Conservation (phyloP, 73 alveolate species). For the Paramecium sonneborni region DNA sequence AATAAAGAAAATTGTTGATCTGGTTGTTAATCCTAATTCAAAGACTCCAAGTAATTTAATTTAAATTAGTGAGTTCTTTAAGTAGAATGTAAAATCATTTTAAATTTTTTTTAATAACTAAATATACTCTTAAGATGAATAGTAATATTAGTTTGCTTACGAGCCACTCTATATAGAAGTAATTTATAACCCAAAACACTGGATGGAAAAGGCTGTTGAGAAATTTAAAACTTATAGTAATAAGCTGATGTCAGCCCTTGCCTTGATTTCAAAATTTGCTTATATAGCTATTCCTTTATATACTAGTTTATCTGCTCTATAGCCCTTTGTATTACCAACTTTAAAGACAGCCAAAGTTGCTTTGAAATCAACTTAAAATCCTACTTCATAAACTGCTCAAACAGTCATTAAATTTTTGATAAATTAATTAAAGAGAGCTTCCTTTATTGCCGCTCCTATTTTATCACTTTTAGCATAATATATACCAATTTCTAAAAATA, state of each 20-base stretch:
- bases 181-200: background rate
- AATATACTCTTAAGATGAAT: background rate
- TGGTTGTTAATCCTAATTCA: background rate
- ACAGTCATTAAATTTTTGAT: background rate
- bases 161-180: background rate
- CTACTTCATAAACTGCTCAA: background rate
- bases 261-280: background rate
- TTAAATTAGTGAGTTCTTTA: background rate
- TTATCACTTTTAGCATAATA: background rate
- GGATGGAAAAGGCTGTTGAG: background rate
- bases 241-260: background rate
- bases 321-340: background rate
- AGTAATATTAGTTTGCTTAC: background rate
- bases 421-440: background rate
- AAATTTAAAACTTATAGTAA: background rate
- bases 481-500: background rate
- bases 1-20: background rate
- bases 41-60: background rate
- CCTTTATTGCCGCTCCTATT: background rate
- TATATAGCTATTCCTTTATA: background rate
- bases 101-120: background rate
- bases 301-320: background rate
- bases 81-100: background rate
- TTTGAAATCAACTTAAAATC: background rate
- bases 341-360: conserved; percentile 1